Conservation (phyloP, 2,329 filamentous ascomycete genomes). For the Fusarium sp. region DNA sequence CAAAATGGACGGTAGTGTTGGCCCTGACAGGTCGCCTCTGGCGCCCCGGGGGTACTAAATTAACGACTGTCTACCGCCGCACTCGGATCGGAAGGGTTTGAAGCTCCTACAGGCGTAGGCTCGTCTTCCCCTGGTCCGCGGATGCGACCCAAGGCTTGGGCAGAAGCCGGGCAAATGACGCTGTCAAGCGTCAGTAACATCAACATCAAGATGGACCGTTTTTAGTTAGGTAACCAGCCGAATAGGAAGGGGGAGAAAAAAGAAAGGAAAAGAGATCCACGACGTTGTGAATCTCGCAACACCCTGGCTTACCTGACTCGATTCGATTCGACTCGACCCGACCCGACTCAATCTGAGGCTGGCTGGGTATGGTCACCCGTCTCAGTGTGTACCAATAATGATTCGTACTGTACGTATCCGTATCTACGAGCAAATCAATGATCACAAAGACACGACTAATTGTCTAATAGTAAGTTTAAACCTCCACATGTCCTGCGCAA, state of each 20-base stretch:
- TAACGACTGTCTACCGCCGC: slow-evolving; percentile 25
- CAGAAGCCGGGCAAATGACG: slow-evolving; percentile 16
- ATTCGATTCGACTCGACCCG: slow-evolving; percentile 3
- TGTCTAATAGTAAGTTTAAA: slow-evolving; percentile 37
- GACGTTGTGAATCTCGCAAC: neutral
- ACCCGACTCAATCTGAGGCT: slow-evolving; percentile 19
- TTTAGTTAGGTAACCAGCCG: neutral
- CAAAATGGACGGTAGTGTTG: slow-evolving; percentile 20
- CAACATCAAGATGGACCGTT: neutral
- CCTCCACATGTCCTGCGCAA: slow-evolving; percentile 33
- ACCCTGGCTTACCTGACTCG: slow-evolving; percentile 4
- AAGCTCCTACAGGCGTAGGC: slow-evolving; percentile 10
- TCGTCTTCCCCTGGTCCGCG: slow-evolving; percentile 36
- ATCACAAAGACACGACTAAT: slow-evolving; percentile 35
- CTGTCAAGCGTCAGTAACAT: slow-evolving; percentile 11
- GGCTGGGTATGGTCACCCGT: neutral
- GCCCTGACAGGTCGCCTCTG: slow-evolving; percentile 21
- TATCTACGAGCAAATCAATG: slow-evolving; percentile 11
- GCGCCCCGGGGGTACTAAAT: slow-evolving; percentile 23
- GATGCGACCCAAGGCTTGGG: slow-evolving; percentile 31
- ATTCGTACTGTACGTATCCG: slow-evolving; percentile 24
- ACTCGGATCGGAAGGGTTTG: slow-evolving; percentile 20
- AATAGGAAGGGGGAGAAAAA: neutral
- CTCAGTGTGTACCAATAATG: slow-evolving; percentile 3
- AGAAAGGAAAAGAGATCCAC: neutral